Evolutionary conservation across 371 early-diverging fungal species (phyloP).

Genomic region (Catenaria anguillulae): DNA sequence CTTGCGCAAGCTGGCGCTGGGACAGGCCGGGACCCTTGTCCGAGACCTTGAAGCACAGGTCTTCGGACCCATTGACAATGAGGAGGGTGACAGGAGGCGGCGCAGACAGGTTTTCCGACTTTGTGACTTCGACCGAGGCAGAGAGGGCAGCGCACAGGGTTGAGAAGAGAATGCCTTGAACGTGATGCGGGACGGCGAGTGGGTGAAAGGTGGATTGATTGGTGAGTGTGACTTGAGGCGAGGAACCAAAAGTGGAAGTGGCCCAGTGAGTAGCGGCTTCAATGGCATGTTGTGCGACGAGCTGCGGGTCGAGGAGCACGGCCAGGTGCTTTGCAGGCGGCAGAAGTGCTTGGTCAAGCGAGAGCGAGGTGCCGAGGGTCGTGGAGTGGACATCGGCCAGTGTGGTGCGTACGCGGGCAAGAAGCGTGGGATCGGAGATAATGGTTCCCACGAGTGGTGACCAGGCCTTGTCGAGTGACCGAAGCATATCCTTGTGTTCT

Average conservation of each 20-base stretch:
- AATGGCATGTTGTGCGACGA: neutral
- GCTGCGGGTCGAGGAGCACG: neutral
- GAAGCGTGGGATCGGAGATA: neutral
- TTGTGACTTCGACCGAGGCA: neutral
- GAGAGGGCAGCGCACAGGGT: neutral
- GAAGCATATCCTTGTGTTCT: neutral
- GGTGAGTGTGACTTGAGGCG: neutral
- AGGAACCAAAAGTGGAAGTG: neutral
- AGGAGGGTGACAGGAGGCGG: slow-evolving; percentile 28
- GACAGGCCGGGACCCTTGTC: slow-evolving; percentile 46
- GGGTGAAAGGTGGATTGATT: neutral
- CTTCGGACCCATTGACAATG: slow-evolving; percentile 41
- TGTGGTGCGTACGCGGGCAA: neutral
- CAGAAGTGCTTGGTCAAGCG: neutral
- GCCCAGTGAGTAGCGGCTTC: neutral
- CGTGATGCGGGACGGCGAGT: neutral
- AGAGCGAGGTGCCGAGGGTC: neutral
- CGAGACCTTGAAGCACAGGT: slow-evolving; percentile 40
- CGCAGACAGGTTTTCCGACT: neutral
- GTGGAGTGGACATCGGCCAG: neutral
- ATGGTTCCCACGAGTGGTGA: neutral
- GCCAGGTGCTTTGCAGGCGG: neutral
- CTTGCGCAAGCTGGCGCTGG: slow-evolving; percentile 26
- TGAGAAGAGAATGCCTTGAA: neutral
- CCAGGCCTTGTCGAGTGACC: neutral